Percentiles rank a stretch among this genome's conserved stretches.
phyloP scores from a whole-genome alignment of 495 filamentous ascomycete genomes.

The Neurospora discreta region DNA sequence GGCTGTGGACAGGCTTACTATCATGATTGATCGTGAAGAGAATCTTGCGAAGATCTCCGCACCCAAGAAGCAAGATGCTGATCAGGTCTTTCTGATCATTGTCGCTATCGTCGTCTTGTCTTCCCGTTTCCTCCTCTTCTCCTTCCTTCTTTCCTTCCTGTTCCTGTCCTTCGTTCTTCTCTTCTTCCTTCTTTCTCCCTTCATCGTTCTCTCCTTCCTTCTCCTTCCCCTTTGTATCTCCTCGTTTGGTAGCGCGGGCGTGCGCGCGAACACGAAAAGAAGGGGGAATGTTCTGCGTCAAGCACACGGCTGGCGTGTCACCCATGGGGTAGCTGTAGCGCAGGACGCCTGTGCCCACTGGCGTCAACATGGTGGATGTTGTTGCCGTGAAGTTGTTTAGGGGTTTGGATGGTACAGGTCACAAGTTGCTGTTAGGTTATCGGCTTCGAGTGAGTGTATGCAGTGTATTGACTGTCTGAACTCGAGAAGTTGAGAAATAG shows the following conservation, averaged over 20 bases:
- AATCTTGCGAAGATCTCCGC: conserved; percentile 22
- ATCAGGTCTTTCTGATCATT: neutral
- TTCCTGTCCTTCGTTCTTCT: neutral
- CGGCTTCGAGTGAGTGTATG: neutral
- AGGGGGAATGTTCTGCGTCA: conserved; percentile 19
- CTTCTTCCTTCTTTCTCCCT: neutral
- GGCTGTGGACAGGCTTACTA: neutral
- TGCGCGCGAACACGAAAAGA: neutral
- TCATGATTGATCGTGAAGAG: conserved; percentile 20
- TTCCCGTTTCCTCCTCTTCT: neutral
- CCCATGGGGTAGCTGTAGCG: conserved; percentile 13
- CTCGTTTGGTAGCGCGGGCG: neutral
- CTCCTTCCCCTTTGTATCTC: neutral
- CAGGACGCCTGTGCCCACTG: neutral
- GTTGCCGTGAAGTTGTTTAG: neutral
- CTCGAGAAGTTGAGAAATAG: neutral
- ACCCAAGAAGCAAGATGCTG: conserved; percentile 24
- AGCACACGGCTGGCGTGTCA: conserved; percentile 18
- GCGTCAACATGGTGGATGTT: neutral
- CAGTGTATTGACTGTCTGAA: neutral
- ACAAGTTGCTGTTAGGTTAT: neutral
- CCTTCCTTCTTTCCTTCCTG: neutral
- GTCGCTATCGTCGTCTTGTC: neutral
- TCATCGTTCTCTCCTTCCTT: neutral
- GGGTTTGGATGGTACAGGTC: neutral